Evolutionary conservation across 768 basidiomycete species (phyloP).

Genomic region (Rhodotorula paludigena): DNA sequence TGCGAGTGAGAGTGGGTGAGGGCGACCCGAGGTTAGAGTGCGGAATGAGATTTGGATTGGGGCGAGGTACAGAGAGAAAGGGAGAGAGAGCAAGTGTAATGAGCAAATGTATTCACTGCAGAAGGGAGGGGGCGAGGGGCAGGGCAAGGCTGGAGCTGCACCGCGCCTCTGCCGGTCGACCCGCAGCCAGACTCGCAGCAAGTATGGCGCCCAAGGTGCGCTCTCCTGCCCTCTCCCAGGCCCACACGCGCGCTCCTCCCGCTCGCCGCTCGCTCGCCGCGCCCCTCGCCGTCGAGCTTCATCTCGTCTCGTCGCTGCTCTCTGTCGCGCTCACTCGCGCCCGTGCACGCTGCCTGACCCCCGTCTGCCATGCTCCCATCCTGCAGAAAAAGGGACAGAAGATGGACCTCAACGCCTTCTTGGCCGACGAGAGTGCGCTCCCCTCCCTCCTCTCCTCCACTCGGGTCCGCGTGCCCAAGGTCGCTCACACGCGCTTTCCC

Average conservation of each 20-base stretch:
- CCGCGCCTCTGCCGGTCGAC: too few species aligned
- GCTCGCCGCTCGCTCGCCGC: not conserved
- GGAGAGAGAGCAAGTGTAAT: too few species aligned
- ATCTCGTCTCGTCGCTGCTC: not conserved
- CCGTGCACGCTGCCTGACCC: not conserved
- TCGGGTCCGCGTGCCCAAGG: too few species aligned
- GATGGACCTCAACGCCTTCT: slow-evolving; percentile 87
- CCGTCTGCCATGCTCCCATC: slow-evolving; percentile 44
- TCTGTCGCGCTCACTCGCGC: not conserved
- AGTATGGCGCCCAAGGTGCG: slow-evolving; percentile 38
- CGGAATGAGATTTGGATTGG: too few species aligned
- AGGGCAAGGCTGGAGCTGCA: too few species aligned
- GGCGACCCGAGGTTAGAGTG: not conserved
- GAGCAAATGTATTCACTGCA: too few species aligned
- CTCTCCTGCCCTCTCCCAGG: not conserved
- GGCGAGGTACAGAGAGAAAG: too few species aligned
- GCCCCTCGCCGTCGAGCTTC: not conserved
- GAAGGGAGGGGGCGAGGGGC: too few species aligned
- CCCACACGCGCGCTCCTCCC: not conserved
- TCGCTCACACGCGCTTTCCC: not conserved
- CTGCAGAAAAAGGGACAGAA: slow-evolving; percentile 87
- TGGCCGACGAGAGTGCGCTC: slow-evolving; percentile 72
- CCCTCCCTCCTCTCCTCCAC: not conserved
- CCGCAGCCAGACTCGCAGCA: not conserved
- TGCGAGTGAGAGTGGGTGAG: not conserved